Evolutionary conservation across 2,329 filamentous ascomycete genomes (phyloP).

Genomic region (Cladophialophora carrionii): DNA sequence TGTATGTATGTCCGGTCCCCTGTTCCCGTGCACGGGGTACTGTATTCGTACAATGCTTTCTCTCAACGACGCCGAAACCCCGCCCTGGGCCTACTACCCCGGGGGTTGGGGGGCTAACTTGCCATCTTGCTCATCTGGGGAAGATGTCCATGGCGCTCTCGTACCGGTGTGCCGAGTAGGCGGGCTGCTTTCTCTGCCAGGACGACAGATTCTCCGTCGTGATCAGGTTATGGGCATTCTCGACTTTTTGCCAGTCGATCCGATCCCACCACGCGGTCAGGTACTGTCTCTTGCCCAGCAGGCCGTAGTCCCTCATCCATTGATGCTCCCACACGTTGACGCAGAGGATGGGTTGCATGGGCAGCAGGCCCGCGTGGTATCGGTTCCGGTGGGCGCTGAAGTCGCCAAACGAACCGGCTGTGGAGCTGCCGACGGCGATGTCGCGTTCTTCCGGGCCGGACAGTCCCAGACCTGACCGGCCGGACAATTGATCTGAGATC

Average conservation of each 20-base stretch:
- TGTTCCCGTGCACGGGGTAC: background rate
- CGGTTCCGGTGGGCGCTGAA: constrained; percentile 31
- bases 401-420: constrained; percentile 38
- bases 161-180: background rate
- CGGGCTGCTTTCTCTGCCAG: constrained; percentile 1
- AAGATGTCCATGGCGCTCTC: constrained; percentile 4
- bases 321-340: constrained; percentile 97
- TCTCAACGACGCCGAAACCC: background rate
- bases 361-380: constrained; percentile 25
- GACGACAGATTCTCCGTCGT: background rate
- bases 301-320: constrained; percentile 81
- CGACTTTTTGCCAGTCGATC: constrained; percentile 81
- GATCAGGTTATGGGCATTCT: constrained; percentile 22
- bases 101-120: too few species aligned
- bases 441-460: constrained; percentile 16
- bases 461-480: constrained; percentile 9
- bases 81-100: background rate
- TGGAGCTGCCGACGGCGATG: constrained; percentile 23
- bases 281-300: constrained; percentile 74
- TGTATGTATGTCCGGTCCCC: too few species aligned
- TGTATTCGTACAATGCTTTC: constrained; percentile 3
- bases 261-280: constrained; percentile 82
- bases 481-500: constrained; percentile 29
- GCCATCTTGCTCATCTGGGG: background rate
- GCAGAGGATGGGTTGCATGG: constrained; percentile 68